A percentile compares a stretch with the other conserved stretches of the same genome.
Conservation (phyloP, 2,329 filamentous ascomycete genomes). For the Ophiocordyceps sinensis region DNA sequence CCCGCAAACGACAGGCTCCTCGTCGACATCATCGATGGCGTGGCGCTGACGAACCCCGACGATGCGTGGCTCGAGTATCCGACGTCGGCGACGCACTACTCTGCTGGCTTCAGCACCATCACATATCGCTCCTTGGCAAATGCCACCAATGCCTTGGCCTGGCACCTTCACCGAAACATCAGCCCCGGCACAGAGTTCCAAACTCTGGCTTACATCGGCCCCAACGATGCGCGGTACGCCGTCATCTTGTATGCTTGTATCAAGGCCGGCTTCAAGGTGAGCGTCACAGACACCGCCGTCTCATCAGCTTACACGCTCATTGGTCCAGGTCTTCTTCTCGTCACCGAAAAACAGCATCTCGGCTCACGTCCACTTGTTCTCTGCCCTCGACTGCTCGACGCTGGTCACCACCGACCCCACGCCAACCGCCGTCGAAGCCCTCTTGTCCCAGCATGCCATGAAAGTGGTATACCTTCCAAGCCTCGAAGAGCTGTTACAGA, state of each 20-base stretch:
- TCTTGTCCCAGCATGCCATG: background rate
- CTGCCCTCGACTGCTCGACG: background rate
- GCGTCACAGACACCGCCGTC: background rate
- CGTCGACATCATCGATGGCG: background rate
- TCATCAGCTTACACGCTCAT: background rate
- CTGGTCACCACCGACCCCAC: background rate
- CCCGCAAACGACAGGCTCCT: background rate
- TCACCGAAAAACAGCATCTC: conserved; percentile 4
- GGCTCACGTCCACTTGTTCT: background rate
- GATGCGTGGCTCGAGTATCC: background rate
- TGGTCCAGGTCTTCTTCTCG: conserved; percentile 2
- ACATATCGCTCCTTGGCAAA: background rate
- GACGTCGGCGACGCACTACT: background rate
- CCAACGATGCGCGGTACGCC: conserved; percentile 4
- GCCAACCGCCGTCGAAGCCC: background rate
- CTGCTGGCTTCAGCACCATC: background rate
- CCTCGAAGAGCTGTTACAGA: background rate
- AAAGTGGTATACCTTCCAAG: background rate
- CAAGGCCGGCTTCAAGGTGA: conserved; percentile 4
- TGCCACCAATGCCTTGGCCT: background rate
- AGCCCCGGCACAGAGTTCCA: background rate
- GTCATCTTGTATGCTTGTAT: conserved; percentile 4
- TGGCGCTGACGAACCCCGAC: background rate
- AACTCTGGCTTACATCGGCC: background rate
- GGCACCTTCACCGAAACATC: background rate